Base-by-base conservation (phyloP, 106 monocot genomes). In the Apostasia shenzhenica region DNA sequence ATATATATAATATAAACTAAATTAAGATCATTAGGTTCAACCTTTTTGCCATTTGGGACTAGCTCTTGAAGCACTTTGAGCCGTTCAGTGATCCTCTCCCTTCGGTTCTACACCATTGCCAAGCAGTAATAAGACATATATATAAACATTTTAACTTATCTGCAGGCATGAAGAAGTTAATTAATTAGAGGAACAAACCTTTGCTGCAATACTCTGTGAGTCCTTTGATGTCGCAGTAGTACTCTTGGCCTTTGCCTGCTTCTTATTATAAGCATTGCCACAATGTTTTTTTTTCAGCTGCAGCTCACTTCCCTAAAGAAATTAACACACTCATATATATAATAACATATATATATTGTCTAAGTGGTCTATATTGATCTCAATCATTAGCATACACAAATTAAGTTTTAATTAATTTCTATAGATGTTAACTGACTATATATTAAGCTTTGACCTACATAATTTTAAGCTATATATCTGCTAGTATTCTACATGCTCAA, bases 21-120 rank as follows among this genome's bases (percentile, higher is more conserved):
- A 41, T 49, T 0, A 14, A 45, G 57, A n/a, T 58, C 2, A 45
- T 60, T 14, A 14, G 11, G 48, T 2, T 37, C 3, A 5, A 88
- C 95, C 89, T 95, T 95, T 62, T 85, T 84, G 54, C 95, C 95
- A 74, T 92, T 95, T 1, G 95, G 95, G 2, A 95, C 86, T 7
- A 95, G 88, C 13, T 89, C 95, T 69, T 95, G 95, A n/a, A 95
- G 79, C 61, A 91, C 11, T 67, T 92, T 92, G 55, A 95, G 89
- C 68, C 86, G 60, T 48, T 95, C 95, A 48, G 86, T 92, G 50
- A 92, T 92, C 60, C 86, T 73, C 55, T 95, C 95, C 70, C 95
- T 82, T 48, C 95, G 85, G 40, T 85, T 88, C 95, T 92, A 48
- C 66, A 63, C 41, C 62, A 63, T 59, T 38, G 8, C 3, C 3